Evolutionary conservation across 164 flowering plant genomes (phyloP).

Genomic region (Macadamia tetraphylla): DNA sequence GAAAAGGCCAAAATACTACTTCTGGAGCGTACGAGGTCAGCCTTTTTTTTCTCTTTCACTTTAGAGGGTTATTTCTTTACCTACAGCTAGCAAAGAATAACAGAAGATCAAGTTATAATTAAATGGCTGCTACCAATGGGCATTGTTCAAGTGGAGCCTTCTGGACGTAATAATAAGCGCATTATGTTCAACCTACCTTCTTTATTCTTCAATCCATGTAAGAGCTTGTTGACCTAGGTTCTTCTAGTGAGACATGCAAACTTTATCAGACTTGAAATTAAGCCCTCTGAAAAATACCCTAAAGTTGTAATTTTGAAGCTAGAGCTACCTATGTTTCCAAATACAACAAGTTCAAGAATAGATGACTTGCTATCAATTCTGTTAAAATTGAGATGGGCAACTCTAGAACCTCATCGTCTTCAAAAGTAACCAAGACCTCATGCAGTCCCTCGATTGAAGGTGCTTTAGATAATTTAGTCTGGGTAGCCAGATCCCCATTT

Average conservation of each 20-base stretch:
- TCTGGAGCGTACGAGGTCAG: no score
- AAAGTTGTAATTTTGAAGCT: not conserved
- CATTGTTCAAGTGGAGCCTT: constrained; percentile 48
- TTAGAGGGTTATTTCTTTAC: no score
- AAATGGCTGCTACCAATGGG: constrained; percentile 45
- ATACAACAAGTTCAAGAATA: constrained; percentile 40
- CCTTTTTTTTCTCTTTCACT: no score
- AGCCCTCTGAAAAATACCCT: not conserved
- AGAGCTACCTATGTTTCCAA: constrained; percentile 34
- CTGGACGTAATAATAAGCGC: constrained; percentile 54
- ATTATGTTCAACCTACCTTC: constrained; percentile 44
- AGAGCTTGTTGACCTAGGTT: constrained; percentile 29
- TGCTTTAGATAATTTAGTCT: constrained; percentile 36
- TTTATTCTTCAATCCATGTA: constrained; percentile 35
- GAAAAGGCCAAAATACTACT: no score
- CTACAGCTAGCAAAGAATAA: constrained; percentile 22
- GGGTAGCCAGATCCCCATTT: constrained; percentile 29
- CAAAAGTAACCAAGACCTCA: constrained; percentile 48
- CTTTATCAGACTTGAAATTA: constrained; percentile 5
- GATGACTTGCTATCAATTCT: constrained; percentile 38
- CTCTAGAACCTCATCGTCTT: constrained; percentile 55
- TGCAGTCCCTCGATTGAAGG: constrained; percentile 53
- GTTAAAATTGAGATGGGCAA: constrained; percentile 53
- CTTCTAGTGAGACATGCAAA: constrained; percentile 26
- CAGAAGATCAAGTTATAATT: constrained; percentile 68